Base-by-base conservation (phyloP, 495 filamentous ascomycete species). In the Amorphotheca resinae region DNA sequence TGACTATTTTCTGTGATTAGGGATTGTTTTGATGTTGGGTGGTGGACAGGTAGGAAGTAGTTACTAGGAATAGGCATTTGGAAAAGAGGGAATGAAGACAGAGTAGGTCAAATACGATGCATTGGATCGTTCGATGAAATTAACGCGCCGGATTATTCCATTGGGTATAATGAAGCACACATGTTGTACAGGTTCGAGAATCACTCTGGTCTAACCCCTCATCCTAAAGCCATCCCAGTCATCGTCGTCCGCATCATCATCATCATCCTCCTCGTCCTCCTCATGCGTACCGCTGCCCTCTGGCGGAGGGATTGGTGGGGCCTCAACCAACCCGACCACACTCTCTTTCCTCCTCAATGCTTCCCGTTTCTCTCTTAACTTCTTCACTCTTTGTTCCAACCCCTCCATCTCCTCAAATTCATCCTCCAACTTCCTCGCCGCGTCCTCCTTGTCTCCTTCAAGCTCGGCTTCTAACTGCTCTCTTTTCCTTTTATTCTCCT, bases 331-430 rank as follows among this genome's bases (percentile, higher is more conserved):
- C 18, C 9, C 18, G 17, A 15, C 25, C n/a, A 11, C 18, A 22
- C 40, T 55, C 23, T 52, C 54, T 39, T 55, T 56, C 44, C 43
- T 58, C 37, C 65, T 52, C 49, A 75, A 47, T 17, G 63, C 67
- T 48, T 74, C 74, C 30, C 77, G 60, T 35, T 66, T 77, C 51
- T 88, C 82, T 53, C 87, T 82, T 46, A 98, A 60, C 52, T 69
- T 74, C 53, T 69, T 66, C 6, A 94, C 82, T 30, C 88, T 72
- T 50, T 77, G 76, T 61, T 95, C 91, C 34, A 95, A 70, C 41
- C 76, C 76, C 56, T 91, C 85, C 89, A 96, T 95, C 57, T 91
- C 80, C 40, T 93, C 91, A 57, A 96, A 86, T 59, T 98, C 91
- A 44, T 83, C 79, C 58, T 89, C 79, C 44, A 95, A 59, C 42